Evolutionary conservation across 768 basidiomycete genomes (phyloP), one percentile per base, ranked within the genome.

Genomic region (Xerocomus potaroensis): DNA sequence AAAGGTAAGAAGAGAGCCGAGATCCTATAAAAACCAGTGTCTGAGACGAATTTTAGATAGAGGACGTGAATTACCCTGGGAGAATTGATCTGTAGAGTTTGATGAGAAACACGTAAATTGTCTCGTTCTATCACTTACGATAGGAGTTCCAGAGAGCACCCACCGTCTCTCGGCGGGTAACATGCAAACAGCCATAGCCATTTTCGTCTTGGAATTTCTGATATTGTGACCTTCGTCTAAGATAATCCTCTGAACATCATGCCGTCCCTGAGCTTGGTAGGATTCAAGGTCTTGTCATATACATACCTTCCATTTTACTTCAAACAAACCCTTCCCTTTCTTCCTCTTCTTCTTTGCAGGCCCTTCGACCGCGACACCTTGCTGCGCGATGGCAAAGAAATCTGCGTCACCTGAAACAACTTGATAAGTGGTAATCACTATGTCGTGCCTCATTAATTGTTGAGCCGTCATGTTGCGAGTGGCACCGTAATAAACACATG

Each of bases 151-250:
- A 22, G 81, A 81, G 43, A 90, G 68, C 4, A 81, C 77, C 89
- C 89, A 91, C 37, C 89, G 83, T 49, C 84, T 78, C 54, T 91
- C 77, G 0, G 84, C 85, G 15, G 67, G 66, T 19, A 91, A 69
- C 15, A 64, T 78, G 47, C 73, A 81, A 2, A 83, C 80, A 0
- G 87, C 83, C 55, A 75, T 72, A 8, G 88, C 76, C 78, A 87
- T 89, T 70, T 92, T 90, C 0, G 92, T 91, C 63, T 76, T 85
- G 3, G 87, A 79, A 61, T 95, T 96, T 42, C 91, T 81, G 51
- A 96, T 84, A 21, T 61, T 82, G 59, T 96, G 93, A 0, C 90
- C 93, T 67, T 96, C 93, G 54, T 96, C 93, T 5, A 94, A 70
- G 18, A 95, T 79, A 33, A 94, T 63, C 47, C 93, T 74, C 83